Evolutionary conservation across 2,329 filamentous ascomycete species (phyloP).

Genomic region (Chaetomium olivaceum): DNA sequence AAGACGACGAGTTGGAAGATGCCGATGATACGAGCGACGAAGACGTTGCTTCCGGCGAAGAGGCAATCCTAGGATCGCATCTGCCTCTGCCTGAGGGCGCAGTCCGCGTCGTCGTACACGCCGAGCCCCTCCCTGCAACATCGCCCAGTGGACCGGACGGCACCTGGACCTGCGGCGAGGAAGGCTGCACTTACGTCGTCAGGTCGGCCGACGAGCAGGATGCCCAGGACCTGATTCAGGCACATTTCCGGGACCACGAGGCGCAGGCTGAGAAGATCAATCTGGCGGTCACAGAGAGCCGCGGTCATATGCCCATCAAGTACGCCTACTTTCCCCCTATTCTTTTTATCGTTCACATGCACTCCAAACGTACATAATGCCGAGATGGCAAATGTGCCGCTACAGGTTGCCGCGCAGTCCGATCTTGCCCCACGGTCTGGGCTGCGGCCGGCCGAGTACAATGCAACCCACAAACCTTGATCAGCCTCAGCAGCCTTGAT

Average conservation of each 20-base stretch:
- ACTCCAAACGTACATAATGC: constrained; percentile 2
- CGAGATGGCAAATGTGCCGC: not conserved
- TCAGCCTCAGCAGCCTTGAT: constrained; percentile 19
- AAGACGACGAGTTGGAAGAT: constrained; percentile 36
- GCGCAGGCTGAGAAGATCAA: constrained; percentile 52
- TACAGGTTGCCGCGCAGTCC: not conserved
- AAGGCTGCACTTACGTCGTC: constrained; percentile 64
- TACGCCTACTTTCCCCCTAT: constrained; percentile 42
- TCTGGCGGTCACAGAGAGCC: constrained; percentile 58
- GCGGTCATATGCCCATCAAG: constrained; percentile 58
- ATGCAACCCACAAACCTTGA: not conserved
- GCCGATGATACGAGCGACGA: constrained; percentile 32
- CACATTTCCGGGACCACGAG: constrained; percentile 64
- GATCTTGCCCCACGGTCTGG: constrained; percentile 27
- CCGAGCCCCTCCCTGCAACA: constrained; percentile 52
- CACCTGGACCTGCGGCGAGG: constrained; percentile 66
- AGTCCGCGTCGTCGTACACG: constrained; percentile 49
- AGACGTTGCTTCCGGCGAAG: constrained; percentile 20
- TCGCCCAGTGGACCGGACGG: constrained; percentile 58
- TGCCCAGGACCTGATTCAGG: constrained; percentile 57
- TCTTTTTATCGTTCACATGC: constrained; percentile 14
- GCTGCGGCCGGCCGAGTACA: not conserved
- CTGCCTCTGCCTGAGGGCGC: constrained; percentile 33
- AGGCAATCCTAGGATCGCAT: constrained; percentile 9
- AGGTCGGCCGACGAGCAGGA: constrained; percentile 59